These are phyloP conservation scores for Aspergillus diversus DNA, from an alignment of 495 filamentous ascomycete species.

Conservation along the genomic window DNA sequence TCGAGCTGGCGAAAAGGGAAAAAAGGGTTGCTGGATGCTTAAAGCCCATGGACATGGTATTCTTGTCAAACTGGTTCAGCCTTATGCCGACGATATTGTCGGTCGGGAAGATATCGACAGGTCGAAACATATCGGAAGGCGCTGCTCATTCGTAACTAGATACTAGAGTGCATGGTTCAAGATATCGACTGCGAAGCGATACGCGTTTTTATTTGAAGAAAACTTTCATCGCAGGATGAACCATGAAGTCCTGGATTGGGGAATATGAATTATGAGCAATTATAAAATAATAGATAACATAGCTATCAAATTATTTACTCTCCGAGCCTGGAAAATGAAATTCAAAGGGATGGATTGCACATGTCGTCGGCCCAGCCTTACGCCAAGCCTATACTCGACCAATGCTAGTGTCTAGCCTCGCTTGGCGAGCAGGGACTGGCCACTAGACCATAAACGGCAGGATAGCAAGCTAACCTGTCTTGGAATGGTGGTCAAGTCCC, in stretches of 20 bases:
- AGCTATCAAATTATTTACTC: background rate
- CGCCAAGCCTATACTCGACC: conserved; percentile 15
- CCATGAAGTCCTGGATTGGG: too few species aligned
- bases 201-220: too few species aligned
- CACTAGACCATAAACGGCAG: conserved; percentile 10
- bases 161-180: too few species aligned
- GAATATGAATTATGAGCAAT: too few species aligned
- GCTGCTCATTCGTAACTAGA: too few species aligned
- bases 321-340: background rate
- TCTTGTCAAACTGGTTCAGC: too few species aligned
- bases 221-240: too few species aligned
- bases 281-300: background rate
- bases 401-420: conserved; percentile 9
- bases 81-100: too few species aligned
- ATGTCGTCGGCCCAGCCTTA: conserved; percentile 17
- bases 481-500: background rate
- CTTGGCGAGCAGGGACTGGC: conserved; percentile 4
- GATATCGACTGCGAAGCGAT: too few species aligned
- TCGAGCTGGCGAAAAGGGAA: background rate
- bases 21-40: background rate
- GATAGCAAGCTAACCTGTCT: background rate
- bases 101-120: too few species aligned
- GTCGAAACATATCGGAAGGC: too few species aligned
- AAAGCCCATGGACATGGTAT: too few species aligned
- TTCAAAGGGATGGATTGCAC: background rate